phyloP scores from a whole-genome alignment of 169 alveolate genomes.

The Fabrea salina region DNA sequence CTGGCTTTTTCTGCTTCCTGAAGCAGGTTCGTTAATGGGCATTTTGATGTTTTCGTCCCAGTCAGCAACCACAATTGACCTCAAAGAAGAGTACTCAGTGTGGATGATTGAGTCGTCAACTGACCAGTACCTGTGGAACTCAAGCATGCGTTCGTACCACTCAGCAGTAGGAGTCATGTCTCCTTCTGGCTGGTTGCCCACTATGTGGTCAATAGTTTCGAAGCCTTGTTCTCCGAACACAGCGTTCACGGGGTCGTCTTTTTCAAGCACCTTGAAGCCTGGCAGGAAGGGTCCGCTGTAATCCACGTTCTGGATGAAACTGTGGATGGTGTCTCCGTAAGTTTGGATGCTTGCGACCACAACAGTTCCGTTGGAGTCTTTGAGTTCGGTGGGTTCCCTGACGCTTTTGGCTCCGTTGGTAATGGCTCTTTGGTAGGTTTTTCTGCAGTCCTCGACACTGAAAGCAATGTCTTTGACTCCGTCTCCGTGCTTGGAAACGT shows the following conservation, averaged over 20 bases:
- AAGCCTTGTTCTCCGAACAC: conserved; percentile 38
- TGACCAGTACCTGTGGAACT: conserved; percentile 75
- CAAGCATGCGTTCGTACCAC: conserved; percentile 74
- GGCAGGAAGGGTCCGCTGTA: conserved; percentile 78
- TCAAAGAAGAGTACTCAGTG: conserved; percentile 75
- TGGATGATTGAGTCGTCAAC: conserved; percentile 78
- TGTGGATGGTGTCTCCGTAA: conserved; percentile 79
- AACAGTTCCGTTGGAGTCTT: conserved; percentile 69
- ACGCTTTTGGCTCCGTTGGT: conserved; percentile 67
- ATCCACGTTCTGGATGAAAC: conserved; percentile 66
- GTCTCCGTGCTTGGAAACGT: conserved; percentile 69
- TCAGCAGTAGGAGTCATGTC: conserved; percentile 79
- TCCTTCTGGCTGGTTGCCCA: conserved; percentile 74
- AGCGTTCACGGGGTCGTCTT: conserved; percentile 48
- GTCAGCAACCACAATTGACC: conserved; percentile 77
- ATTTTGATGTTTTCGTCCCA: conserved; percentile 69
- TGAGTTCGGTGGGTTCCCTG: conserved; percentile 55
- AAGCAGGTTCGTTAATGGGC: conserved; percentile 86
- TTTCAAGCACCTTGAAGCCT: conserved; percentile 58
- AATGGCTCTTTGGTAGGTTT: conserved; percentile 72
- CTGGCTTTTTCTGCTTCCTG: conserved; percentile 72
- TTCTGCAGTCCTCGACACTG: conserved; percentile 63
- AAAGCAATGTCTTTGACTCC: conserved; percentile 79
- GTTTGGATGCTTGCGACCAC: conserved; percentile 73
- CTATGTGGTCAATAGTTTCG: conserved; percentile 69